These are phyloP conservation scores for Hanseniaspora lindneri DNA, from an alignment of 805 yeast genomes.

Conservation along the genomic window DNA sequence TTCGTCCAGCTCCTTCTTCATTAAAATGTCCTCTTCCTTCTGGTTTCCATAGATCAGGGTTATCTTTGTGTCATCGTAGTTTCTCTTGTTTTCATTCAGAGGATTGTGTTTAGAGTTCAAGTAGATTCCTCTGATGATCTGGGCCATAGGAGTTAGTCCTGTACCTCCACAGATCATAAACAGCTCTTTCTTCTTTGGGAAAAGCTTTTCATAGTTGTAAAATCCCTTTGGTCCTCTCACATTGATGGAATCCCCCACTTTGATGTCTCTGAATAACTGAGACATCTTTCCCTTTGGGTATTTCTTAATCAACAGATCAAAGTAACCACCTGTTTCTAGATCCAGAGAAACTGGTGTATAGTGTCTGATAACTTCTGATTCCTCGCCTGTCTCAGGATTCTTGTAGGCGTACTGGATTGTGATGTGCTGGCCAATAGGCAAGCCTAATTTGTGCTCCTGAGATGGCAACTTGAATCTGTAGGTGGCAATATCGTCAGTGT, in stretches of 20 bases:
- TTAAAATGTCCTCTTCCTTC: conserved; percentile 63
- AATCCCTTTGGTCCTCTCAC: conserved; percentile 88
- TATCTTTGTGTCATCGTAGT: conserved; percentile 57
- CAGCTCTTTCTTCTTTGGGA: conserved; percentile 42
- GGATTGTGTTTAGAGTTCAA: conserved; percentile 41
- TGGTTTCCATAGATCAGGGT: conserved; percentile 72
- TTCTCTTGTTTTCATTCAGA: background rate
- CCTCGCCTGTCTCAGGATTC: conserved; percentile 37
- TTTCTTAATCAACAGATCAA: conserved; percentile 75
- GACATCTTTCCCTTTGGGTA: conserved; percentile 82
- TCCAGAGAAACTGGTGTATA: conserved; percentile 84
- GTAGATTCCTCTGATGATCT: conserved; percentile 71
- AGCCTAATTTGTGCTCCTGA: conserved; percentile 61
- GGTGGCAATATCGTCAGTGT: conserved; percentile 70
- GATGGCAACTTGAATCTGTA: conserved; percentile 76
- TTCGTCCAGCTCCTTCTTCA: conserved; percentile 66
- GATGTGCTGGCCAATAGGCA: conserved; percentile 92
- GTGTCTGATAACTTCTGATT: conserved; percentile 61
- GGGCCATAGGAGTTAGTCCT: conserved; percentile 93
- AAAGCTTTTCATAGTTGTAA: conserved; percentile 70
- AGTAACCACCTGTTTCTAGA: conserved; percentile 58
- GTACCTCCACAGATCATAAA: conserved; percentile 97
- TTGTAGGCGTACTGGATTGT: conserved; percentile 40
- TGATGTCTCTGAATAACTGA: conserved; percentile 53
- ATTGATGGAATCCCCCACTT: conserved; percentile 65